Percentiles rank a stretch among this genome's conserved stretches.
phyloP scores from a whole-genome alignment of 2,329 filamentous ascomycete species.

The Penicillium janthinellum region DNA sequence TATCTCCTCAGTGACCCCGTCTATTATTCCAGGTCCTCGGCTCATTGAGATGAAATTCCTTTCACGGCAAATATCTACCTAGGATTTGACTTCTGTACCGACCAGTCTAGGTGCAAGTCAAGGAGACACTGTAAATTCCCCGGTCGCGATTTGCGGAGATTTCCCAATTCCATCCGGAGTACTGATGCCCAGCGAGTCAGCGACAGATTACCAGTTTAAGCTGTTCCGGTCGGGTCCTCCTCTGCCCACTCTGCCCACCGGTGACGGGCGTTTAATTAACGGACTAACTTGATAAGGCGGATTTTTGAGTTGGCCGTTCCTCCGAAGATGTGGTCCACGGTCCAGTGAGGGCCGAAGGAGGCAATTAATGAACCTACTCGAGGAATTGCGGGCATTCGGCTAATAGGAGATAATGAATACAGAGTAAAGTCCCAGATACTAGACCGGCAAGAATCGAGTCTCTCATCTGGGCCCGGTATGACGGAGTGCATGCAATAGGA shows the following conservation, averaged over 20 bases:
- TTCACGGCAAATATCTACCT: neutral
- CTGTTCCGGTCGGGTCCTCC: slow-evolving; percentile 7
- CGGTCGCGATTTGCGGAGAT: neutral
- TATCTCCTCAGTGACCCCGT: neutral
- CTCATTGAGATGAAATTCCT: neutral
- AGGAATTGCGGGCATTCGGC: neutral
- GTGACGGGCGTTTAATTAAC: slow-evolving; percentile 1
- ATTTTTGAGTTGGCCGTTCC: neutral
- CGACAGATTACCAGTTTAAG: neutral
- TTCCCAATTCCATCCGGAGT: neutral
- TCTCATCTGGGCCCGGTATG: neutral
- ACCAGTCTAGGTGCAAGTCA: neutral
- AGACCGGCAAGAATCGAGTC: neutral
- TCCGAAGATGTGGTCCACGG: neutral
- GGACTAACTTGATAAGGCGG: neutral
- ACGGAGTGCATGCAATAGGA: neutral
- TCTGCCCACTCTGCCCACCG: slow-evolving; percentile 4
- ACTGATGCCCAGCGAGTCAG: neutral
- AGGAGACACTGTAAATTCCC: neutral
- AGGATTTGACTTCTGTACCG: no score
- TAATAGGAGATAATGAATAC: neutral
- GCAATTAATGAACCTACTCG: neutral
- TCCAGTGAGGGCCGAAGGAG: neutral
- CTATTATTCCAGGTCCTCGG: neutral
- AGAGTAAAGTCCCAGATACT: no score